Conservation (phyloP, 73 alveolate species). For the Paramecium primaurelia region DNA sequence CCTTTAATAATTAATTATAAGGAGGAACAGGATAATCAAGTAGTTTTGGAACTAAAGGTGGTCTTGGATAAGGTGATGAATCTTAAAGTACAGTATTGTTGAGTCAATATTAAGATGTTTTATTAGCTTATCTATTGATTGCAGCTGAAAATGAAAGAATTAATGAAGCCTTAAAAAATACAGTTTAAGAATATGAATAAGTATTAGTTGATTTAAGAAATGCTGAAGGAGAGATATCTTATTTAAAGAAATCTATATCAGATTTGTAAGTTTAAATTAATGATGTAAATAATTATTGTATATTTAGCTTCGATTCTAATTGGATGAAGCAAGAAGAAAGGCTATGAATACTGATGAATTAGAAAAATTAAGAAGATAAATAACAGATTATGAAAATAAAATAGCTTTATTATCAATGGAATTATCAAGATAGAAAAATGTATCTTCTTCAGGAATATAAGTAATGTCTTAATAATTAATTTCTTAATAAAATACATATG, state of each 20-base stretch:
- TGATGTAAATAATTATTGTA: background rate
- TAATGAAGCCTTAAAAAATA: background rate
- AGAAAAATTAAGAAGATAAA: background rate
- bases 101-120: constrained; percentile 1
- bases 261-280: background rate
- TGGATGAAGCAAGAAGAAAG: constrained; percentile 21
- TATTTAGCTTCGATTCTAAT: background rate
- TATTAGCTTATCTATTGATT: background rate
- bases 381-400: background rate
- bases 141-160: constrained; percentile 45
- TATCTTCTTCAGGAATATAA: background rate
- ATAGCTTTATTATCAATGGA: constrained; percentile 9
- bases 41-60: background rate
- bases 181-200: background rate
- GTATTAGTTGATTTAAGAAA: background rate
- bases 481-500: background rate
- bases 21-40: background rate
- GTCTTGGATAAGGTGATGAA: background rate
- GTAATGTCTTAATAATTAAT: background rate
- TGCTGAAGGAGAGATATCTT: background rate
- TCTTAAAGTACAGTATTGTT: background rate
- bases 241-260: background rate
- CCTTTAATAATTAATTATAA: background rate
- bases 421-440: background rate
- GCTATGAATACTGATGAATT: background rate